Conservation (phyloP, 2,329 filamentous ascomycete genomes). For the Trichoderma sp. region DNA sequence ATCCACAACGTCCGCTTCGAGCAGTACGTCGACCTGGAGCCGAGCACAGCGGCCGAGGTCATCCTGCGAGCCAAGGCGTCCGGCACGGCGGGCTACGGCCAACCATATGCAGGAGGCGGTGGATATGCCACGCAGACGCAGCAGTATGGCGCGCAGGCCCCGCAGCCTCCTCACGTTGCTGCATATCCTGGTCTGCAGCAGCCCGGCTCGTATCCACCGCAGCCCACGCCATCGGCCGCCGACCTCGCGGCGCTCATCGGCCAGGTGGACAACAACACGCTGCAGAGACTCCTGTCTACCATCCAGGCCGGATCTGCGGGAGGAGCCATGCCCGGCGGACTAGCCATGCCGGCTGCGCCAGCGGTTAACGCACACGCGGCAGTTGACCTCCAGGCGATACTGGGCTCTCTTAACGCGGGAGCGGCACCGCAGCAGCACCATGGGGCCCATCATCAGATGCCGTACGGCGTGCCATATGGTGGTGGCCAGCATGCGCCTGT, state of each 20-base stretch:
- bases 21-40: slow-evolving; percentile 83
- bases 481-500: slow-evolving; percentile 35
- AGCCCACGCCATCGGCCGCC: slow-evolving; percentile 37
- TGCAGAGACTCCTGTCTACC: slow-evolving; percentile 70
- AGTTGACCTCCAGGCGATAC: slow-evolving; percentile 51
- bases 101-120: slow-evolving; percentile 37
- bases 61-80: slow-evolving; percentile 69
- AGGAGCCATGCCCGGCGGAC: slow-evolving; percentile 26
- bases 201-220: slow-evolving; percentile 40
- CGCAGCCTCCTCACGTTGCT: slow-evolving; percentile 31
- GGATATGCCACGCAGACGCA: slow-evolving; percentile 33
- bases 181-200: slow-evolving; percentile 36
- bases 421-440: slow-evolving; percentile 34
- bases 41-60: slow-evolving; percentile 76
- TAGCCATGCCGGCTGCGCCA: slow-evolving; percentile 31
- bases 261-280: slow-evolving; percentile 66
- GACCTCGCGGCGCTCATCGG: slow-evolving; percentile 68
- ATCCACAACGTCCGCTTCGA: slow-evolving; percentile 77
- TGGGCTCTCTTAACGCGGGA: slow-evolving; percentile 45
- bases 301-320: slow-evolving; percentile 46
- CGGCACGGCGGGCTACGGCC: slow-evolving; percentile 37
- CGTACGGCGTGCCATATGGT: slow-evolving; percentile 40
- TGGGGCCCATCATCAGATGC: slow-evolving; percentile 33
- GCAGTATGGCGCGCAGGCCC: slow-evolving; percentile 39
- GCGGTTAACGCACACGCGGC: slow-evolving; percentile 36